Evolutionary conservation across 2,329 filamentous ascomycete species (phyloP), one percentile per base, ranked within the genome.

Genomic region (Beauveria sp.): DNA sequence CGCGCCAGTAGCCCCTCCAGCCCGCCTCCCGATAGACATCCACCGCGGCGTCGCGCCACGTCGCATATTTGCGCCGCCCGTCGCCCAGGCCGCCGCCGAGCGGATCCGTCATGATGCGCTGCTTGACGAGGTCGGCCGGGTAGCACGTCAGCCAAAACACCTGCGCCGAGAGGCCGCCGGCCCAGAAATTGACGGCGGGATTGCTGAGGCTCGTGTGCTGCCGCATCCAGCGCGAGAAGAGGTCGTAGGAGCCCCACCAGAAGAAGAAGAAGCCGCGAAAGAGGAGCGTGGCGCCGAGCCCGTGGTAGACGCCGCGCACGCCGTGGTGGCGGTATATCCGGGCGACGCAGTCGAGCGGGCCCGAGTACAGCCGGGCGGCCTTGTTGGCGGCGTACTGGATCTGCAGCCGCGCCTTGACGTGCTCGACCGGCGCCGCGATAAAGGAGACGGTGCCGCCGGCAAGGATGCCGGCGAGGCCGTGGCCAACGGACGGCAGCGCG

Each of bases 191-290:
- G 70, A 98, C 81, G 1, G 87, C 87, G 0, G 95, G 91, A 0
- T 86, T 85, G 59, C 89, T 89, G 59, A 97, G 77, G 14, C 68
- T 75, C 2, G 93, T 96, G 68, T 86, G 79, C 20, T 83, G 74
- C 60, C 83, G 79, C 70, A 98, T 78, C 63, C 81, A 76, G 24
- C 85, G 81, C 5, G 90, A 90, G 67, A 98, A 82, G 34, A 96
- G 68, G 69, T 97, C 93, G 78, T 99, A 99, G 63, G 86, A 89
- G n/a, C 87, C 87, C 95, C 95, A 99, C 93, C 93, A 98, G 78
- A 88, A 95, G 81, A 96, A 97, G 81, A 99, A 99, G 77, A 93
- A 96, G 16, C 86, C 86, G 20, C 95, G 85, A 78, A 98, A 98
- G 53, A 98, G 75, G 54, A 98, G 78, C 0, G 95, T 98, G 1